Evolutionary conservation across 83 land plant genomes (phyloP).

Genomic region (Thuja plicata): DNA sequence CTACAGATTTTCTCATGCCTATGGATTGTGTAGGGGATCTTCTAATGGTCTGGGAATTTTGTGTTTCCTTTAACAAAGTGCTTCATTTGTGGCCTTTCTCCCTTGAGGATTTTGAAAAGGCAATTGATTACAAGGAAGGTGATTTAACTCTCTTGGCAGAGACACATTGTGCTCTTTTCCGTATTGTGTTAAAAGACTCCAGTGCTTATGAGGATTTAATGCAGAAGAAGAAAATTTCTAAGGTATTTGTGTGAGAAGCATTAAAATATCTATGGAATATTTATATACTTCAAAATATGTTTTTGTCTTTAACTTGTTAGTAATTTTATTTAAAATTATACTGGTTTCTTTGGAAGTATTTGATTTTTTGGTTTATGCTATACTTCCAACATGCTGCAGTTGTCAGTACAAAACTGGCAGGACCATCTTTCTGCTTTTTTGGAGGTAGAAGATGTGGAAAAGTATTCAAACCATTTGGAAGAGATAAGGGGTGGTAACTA

Average conservation of each 20-base stretch:
- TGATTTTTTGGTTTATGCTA: not conserved
- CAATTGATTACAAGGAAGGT: slow-evolving; percentile 62
- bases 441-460: slow-evolving; percentile 49
- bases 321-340: too few species aligned
- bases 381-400: slow-evolving; percentile 34
- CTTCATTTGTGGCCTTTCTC: slow-evolving; percentile 75
- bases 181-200: slow-evolving; percentile 58
- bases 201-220: slow-evolving; percentile 29
- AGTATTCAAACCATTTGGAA: slow-evolving; percentile 27
- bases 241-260: slow-evolving; percentile 25
- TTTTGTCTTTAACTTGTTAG: not conserved
- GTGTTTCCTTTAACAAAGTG: slow-evolving; percentile 65
- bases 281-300: not conserved
- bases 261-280: not conserved
- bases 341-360: not conserved
- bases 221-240: slow-evolving; percentile 36
- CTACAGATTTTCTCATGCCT: slow-evolving; percentile 73
- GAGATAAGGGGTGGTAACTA: slow-evolving; percentile 71
- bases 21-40: slow-evolving; percentile 82
- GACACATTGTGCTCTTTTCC: slow-evolving; percentile 62
- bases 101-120: slow-evolving; percentile 79
- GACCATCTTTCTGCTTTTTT: slow-evolving; percentile 81
- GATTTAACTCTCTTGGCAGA: slow-evolving; percentile 57
- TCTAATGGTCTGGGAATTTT: slow-evolving; percentile 93
- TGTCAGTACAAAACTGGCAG: slow-evolving; percentile 64